Conservation (phyloP, 208 protist genomes). For the Tritrichomonas foetus region DNA sequence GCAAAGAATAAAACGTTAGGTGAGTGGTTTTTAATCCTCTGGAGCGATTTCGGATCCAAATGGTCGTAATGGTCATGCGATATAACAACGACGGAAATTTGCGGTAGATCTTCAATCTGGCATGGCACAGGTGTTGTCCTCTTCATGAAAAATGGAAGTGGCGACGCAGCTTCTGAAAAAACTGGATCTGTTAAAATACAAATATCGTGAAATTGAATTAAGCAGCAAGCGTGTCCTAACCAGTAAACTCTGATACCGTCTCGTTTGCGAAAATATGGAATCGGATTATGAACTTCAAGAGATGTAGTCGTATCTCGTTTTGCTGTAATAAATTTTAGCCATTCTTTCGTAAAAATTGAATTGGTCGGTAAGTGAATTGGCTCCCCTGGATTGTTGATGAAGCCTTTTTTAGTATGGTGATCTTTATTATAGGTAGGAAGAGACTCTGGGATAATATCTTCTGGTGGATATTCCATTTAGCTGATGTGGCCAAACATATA, state of each 20-base stretch:
- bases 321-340: background rate
- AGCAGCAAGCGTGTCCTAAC: background rate
- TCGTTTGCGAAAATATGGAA: background rate
- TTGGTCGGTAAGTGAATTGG: background rate
- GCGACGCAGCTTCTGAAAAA: background rate
- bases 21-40: background rate
- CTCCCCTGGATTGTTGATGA: background rate
- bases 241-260: background rate
- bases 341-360: too few relatives aligned
- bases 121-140: background rate
- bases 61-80: slow-evolving; percentile 35
- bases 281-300: background rate
- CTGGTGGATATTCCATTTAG: too few relatives aligned
- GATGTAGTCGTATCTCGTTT: background rate
- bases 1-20: background rate
- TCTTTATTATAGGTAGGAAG: background rate
- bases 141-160: background rate
- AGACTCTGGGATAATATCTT: too few relatives aligned
- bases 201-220: background rate
- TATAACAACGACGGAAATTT: background rate
- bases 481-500: too few relatives aligned
- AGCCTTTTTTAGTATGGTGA: background rate
- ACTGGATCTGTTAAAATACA: slow-evolving; percentile 10
- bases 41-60: background rate
- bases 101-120: background rate